Conservation (phyloP, 768 basidiomycete species). For the Boletus edulis region DNA sequence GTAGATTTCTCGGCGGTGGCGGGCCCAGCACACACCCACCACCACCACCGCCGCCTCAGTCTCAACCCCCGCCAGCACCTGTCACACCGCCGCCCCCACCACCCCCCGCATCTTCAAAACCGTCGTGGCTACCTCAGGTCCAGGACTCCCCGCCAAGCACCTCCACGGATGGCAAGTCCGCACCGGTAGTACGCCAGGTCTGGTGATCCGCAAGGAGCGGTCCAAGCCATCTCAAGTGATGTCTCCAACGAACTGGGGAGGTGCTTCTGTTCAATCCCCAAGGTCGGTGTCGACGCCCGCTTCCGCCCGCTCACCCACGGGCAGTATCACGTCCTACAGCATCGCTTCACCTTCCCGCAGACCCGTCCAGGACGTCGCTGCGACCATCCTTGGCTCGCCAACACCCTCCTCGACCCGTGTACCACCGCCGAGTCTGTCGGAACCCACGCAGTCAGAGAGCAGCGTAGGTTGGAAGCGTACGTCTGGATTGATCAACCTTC, state of each 20-base stretch:
- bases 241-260: conserved; percentile 23
- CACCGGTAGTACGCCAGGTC: conserved; percentile 26
- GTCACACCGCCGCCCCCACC: conserved; percentile 18
- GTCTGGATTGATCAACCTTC: conserved; percentile 49
- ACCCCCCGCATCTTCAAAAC: conserved; percentile 30
- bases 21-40: conserved; percentile 34
- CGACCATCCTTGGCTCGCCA: conserved; percentile 27
- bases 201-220: conserved; percentile 55
- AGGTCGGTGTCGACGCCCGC: conserved; percentile 22
- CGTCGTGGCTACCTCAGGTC: conserved; percentile 47
- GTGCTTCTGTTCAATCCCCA: conserved; percentile 25
- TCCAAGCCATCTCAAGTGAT: conserved; percentile 27
- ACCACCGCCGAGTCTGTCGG: conserved; percentile 30
- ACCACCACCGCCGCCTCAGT: conserved; percentile 5
- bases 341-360: conserved; percentile 21
- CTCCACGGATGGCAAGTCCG: conserved; percentile 23
- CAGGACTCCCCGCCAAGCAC: conserved; percentile 36
- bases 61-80: no score
- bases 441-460: conserved; percentile 37
- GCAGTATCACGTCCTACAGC: conserved; percentile 24
- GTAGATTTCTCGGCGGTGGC: conserved; percentile 55
- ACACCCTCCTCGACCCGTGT: conserved; percentile 41
- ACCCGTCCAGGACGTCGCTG: conserved; percentile 11
- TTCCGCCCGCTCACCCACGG: conserved; percentile 21
- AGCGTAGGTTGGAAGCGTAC: conserved; percentile 39